Evolutionary conservation across 2,329 filamentous ascomycete species (phyloP).

Genomic region (Fusarium humuli): DNA sequence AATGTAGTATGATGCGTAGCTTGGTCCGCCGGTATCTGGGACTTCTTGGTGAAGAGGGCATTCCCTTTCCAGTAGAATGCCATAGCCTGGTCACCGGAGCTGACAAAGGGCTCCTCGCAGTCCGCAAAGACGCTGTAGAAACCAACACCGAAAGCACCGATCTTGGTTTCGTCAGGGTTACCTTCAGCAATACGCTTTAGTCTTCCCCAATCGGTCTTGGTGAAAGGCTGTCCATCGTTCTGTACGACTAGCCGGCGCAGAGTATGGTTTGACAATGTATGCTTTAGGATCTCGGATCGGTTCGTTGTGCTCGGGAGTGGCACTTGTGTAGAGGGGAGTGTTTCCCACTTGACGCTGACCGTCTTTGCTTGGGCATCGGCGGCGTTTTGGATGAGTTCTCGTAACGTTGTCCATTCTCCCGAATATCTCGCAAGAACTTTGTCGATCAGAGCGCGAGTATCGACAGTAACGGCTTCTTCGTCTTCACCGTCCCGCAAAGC

Average conservation of each 20-base stretch:
- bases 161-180: conserved; percentile 98
- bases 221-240: conserved; percentile 91
- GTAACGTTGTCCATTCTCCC: conserved; percentile 89
- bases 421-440: conserved; percentile 97
- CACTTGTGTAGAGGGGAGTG: conserved; percentile 81
- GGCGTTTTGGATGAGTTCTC: conserved; percentile 98
- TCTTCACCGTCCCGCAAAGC: conserved; percentile 88
- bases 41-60: conserved; percentile 89
- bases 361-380: conserved; percentile 93
- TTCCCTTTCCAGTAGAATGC: conserved; percentile 99
- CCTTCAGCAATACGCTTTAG: conserved; percentile 98
- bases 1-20: conserved; percentile 84
- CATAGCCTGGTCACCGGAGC: conserved; percentile 92
- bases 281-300: conserved; percentile 79
- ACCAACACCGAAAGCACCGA: conserved; percentile 96
- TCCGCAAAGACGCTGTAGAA: conserved; percentile 99
- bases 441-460: conserved; percentile 95
- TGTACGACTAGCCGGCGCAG: conserved; percentile 88
- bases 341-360: conserved; percentile 93
- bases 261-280: conserved; percentile 86
- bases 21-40: conserved; percentile 76
- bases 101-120: conserved; percentile 97
- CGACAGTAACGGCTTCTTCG: conserved; percentile 97
- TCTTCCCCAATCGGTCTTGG: conserved; percentile 89
- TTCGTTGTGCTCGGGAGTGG: conserved; percentile 75